Base-by-base conservation (phyloP, 2,329 filamentous ascomycete genomes). In the Cladosporium phlei region DNA sequence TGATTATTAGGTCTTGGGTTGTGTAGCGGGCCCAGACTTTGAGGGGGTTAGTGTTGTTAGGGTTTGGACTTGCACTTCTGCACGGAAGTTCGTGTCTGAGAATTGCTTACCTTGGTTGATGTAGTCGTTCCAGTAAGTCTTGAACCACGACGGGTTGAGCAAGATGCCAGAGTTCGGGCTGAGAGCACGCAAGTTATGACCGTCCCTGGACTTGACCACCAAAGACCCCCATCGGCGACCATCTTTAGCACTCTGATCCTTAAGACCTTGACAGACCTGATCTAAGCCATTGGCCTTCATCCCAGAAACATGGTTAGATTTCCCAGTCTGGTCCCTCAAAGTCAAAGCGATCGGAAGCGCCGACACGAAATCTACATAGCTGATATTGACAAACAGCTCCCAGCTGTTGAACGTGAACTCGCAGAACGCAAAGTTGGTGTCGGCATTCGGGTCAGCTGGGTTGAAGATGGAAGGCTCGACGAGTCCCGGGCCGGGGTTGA, bases 151-250 rank as follows among this genome's bases (percentile, higher is more conserved):
- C 4, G 63, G 63, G 50, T 76, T 72, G 17, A 66, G 57, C 3
- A 73, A 70, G 38, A 72, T 62, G 52, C 67, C 68, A 25, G 70
- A 70, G 55, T 72, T 73, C 0, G 71, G 71, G 27, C 63, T 67
- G 14, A 74, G 59, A 0, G 66, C 68, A 4, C 71, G 66, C 11
- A 74, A 59, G 35, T 68, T 65, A 25, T 65, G 63, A 30, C 62
- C 56, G 32, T 58, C 58, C 16, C 38, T 54, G 29, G 56, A 52
- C 19, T 55, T 62, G 46, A 78, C 68, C 46, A 80, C 70, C 33
- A 86, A 71, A 50, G 78, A 71, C 53, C 79, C 74, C 84, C 84
- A 88, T 2, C 75, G 74, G 32, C 71, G 65, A 4, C 75, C 73
- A 56, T 87, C 83, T 25, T 60, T 66, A 3, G 58, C 53, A 2